Base-by-base conservation (phyloP, 2,329 filamentous ascomycete species). In the Hypoxylon sp. region DNA sequence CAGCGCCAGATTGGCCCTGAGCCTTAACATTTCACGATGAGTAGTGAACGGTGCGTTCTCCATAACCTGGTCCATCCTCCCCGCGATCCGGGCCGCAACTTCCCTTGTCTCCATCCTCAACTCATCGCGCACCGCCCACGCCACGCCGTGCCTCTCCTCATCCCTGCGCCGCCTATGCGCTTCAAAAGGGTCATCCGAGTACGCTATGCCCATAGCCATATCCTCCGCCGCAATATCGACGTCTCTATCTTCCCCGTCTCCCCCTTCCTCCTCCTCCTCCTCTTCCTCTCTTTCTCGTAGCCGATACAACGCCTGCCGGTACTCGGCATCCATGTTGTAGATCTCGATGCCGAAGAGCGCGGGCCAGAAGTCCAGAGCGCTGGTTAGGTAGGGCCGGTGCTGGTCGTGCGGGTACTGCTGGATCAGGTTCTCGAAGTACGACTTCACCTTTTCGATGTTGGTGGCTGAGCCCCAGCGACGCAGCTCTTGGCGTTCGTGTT, bases 331-430 rank as follows among this genome's bases (percentile, higher is more conserved):
- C 1, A 90, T 84, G 68, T 92, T 88, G 77, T 93, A 94, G 57
- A 97, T 87, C 87, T 96, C 95, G 50, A 94, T 87, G 53, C 90
- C 90, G 73, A 95, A 90, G 81, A 97, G 87, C 13, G 92, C 91
- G 13, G 92, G 90, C 81, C 94, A 94, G 78, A 98, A 97, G 67
- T 93, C 90, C 39, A 92, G 77, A 10, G 92, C 89, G 71, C 88
- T 91, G 46, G 90, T 81, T 2, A 84, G 81, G 55, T 87, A 81
- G 0, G 89, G 88, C 4, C 85, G 84, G 66, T 84, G 83, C 74
- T 88, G 84, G 73, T 90, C 88, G 82, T 91, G 90, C 5, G 93
- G 91, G 79, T 94, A 87, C 76, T 94, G 91, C 72, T 94, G 85
- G 55, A 95, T 92, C 66, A 98, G 84, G 29, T 86, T 87, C 71